Percentiles rank a stretch among this genome's conserved stretches.
These are phyloP conservation scores for Zasmidium cellare DNA, from an alignment of 2,329 filamentous ascomycete species.

Conservation along the genomic window DNA sequence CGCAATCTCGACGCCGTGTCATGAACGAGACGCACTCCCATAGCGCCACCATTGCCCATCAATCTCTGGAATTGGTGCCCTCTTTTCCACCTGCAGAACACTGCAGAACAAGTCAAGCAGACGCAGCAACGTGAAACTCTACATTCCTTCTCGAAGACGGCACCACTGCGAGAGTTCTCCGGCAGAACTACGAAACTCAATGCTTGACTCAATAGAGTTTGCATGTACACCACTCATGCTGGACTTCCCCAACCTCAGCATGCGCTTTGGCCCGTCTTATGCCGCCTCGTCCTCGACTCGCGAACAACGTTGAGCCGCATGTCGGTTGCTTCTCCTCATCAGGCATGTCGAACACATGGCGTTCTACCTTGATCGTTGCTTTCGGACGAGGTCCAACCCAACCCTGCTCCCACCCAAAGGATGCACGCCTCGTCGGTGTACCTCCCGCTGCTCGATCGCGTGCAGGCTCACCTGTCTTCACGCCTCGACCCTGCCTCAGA, in stretches of 20 bases:
- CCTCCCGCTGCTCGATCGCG: too few species aligned
- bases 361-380: not conserved
- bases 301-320: not conserved
- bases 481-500: not conserved
- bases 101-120: not conserved
- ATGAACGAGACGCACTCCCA: not conserved
- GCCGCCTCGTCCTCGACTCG: not conserved
- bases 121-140: not conserved
- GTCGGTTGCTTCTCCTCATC: not conserved
- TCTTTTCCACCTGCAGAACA: not conserved
- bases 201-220: not conserved
- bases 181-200: not conserved
- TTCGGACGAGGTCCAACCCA: not conserved
- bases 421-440: not conserved
- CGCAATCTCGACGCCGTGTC: not conserved
- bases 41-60: not conserved
- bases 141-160: not conserved
- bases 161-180: conserved; percentile 2
- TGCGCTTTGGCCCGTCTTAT: not conserved
- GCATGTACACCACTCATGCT: not conserved
- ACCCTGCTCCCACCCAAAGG: not conserved
- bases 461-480: too few species aligned
- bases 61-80: not conserved
- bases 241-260: not conserved
- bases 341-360: not conserved